phyloP scores from a whole-genome alignment of 108 stramenopile genomes.

The Hondaea fermentalgiana region DNA sequence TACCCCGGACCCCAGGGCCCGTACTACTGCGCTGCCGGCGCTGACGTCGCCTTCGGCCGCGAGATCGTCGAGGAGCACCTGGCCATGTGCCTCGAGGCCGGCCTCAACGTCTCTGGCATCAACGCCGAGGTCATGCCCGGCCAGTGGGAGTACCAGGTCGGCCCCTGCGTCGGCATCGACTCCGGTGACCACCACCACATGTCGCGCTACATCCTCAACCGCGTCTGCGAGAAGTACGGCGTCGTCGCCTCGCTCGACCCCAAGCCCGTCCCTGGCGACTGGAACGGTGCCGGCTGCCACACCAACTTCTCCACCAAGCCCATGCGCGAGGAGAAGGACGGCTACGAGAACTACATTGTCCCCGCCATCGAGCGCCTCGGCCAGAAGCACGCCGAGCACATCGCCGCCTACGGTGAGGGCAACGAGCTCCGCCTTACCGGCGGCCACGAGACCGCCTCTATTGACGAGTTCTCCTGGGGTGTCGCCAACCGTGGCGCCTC shows the following conservation, averaged over 20 bases:
- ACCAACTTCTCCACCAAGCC: conserved; percentile 89
- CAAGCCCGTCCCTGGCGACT: conserved; percentile 95
- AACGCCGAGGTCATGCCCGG: conserved; percentile 99
- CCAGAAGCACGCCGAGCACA: conserved; percentile 84
- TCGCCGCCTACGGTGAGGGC: conserved; percentile 89
- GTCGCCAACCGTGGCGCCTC: conserved; percentile 94
- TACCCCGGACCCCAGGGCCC: conserved; percentile 71
- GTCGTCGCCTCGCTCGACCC: conserved; percentile 90
- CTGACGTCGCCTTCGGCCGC: conserved; percentile 36
- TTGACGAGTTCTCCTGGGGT: conserved; percentile 81
- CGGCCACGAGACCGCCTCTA: conserved; percentile 83
- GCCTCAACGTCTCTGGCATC: conserved; percentile 81
- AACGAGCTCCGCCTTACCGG: conserved; percentile 93
- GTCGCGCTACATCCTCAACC: conserved; percentile 85
- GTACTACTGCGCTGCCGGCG: conserved; percentile 76
- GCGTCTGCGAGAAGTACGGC: conserved; percentile 92
- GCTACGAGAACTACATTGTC: conserved; percentile 70
- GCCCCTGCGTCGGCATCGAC: conserved; percentile 92
- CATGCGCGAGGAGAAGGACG: conserved; percentile 81
- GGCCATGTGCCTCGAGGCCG: conserved; percentile 86
- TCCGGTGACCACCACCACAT: conserved; percentile 92
- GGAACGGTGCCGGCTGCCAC: conserved; percentile 97
- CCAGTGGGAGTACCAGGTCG: conserved; percentile 96
- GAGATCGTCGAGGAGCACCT: conserved; percentile 78
- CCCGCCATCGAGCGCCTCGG: conserved; percentile 90